Base-by-base conservation (phyloP, 2,329 filamentous ascomycete species). In the Chaetomiaceae sp. region DNA sequence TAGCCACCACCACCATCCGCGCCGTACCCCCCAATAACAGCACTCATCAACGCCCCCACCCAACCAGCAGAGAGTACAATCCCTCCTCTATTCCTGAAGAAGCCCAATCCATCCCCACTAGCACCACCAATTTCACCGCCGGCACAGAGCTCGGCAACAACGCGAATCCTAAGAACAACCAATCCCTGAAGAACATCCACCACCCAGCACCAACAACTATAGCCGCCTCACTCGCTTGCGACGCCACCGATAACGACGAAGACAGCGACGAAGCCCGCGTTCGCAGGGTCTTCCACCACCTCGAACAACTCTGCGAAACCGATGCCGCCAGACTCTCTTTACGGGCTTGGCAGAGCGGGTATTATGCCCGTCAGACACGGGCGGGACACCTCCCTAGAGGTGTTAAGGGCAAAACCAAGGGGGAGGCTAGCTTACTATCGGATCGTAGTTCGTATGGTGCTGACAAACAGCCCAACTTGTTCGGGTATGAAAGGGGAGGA, bases 241-340 rank as follows among this genome's bases (percentile, higher is more conserved):
- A 5, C 25, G 25, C 37, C 16, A 10, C 40, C 33, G 9, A n/a
- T 4, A 29, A n/a, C 25, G 14, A 13, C 34, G 21, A 16, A 13
- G 42, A 45, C 16, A 61, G 75, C 52, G 74, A 80, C 7, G 72
- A 78, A n/a, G 63, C 66, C 30, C 69, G 72, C 25, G 67, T 64
- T 41, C 67, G 66, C 9, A 73, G 74, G 27, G 69, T 78, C 0
- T 79, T 83, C 48, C 43, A 60, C 2, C 67, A 75, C 29, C 71
- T 83, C 0, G 72, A 76, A 36, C 62, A 66, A 0, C 63, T 75
- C 13, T 83, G 80, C 54, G 61, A 63, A 8, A 81, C 75, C 0
- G 61, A 61, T 2, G 75, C 77, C 44, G 78, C 80, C 1, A 71
- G 67, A n/a, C 61, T 66, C 5, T 76, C 79, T 29, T 65, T 83